These are phyloP conservation scores for Vitis rotundifolia DNA, from an alignment of 164 flowering plant species.

Conservation along the genomic window DNA sequence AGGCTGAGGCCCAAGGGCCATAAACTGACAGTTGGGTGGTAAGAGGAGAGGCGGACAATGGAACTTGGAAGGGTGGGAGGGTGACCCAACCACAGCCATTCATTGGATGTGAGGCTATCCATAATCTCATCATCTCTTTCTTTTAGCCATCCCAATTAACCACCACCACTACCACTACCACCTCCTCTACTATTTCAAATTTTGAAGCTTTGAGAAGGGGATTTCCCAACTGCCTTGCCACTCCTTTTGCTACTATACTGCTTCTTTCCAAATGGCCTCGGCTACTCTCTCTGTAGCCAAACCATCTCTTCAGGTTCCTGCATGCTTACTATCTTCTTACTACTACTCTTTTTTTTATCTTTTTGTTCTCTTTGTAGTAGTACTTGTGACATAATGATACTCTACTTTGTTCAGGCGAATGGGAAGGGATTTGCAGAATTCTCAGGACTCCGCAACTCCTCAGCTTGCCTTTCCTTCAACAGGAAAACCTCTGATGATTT, in stretches of 20 bases:
- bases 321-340: no score
- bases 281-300: constrained; percentile 74
- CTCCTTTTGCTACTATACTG: no score
- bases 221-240: no score
- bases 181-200: background rate
- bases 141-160: background rate
- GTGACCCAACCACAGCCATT: constrained; percentile 24
- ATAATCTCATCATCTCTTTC: constrained; percentile 33
- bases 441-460: constrained; percentile 56
- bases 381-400: no score
- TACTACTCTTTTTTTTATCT: no score
- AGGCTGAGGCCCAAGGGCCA: no score
- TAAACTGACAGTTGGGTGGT: no score
- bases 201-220: no score
- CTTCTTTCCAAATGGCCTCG: constrained; percentile 45
- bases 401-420: constrained; percentile 30
- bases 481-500: constrained; percentile 54
- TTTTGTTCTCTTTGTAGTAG: no score
- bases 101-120: constrained; percentile 33
- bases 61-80: no score
- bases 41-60: no score
- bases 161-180: background rate
- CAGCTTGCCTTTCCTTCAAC: constrained; percentile 45
- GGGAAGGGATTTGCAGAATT: constrained; percentile 59
- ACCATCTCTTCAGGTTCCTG: constrained; percentile 55